phyloP scores from a whole-genome alignment of 768 basidiomycete genomes.

The Lactifluus pinguis region DNA sequence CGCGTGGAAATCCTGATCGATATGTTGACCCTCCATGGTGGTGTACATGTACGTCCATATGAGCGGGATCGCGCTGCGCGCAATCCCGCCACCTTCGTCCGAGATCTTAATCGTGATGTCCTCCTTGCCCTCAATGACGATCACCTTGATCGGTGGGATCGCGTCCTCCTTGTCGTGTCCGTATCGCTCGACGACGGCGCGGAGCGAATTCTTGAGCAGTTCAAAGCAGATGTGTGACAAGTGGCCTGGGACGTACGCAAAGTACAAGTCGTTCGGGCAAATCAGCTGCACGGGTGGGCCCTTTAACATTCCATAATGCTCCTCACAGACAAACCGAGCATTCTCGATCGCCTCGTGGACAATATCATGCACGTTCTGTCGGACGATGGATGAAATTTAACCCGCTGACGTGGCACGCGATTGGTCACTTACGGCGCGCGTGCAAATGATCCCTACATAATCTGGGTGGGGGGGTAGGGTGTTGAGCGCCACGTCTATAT shows the following conservation, averaged over 20 bases:
- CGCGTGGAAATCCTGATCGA: constrained; percentile 71
- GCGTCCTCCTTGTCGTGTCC: constrained; percentile 69
- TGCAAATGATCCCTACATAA: constrained; percentile 97
- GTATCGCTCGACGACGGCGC: constrained; percentile 90
- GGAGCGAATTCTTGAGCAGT: constrained; percentile 92
- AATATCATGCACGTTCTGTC: constrained; percentile 88
- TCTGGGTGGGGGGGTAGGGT: constrained; percentile 81
- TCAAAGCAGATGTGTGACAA: constrained; percentile 96
- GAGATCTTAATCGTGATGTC: constrained; percentile 99
- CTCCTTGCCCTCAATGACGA: constrained; percentile 95
- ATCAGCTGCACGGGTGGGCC: constrained; percentile 95
- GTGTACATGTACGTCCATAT: constrained; percentile 99
- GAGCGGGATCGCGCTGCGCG: constrained; percentile 78
- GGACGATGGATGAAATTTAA: not conserved
- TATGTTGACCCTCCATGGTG: constrained; percentile 62
- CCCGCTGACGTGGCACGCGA: not conserved
- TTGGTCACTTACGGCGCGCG: constrained; percentile 55
- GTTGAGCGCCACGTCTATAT: constrained; percentile 85
- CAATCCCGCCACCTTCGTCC: constrained; percentile 95
- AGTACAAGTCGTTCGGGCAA: constrained; percentile 77
- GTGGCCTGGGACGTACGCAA: constrained; percentile 95
- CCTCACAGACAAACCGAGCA: constrained; percentile 89
- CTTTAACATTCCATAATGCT: constrained; percentile 90
- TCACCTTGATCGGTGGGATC: constrained; percentile 89
- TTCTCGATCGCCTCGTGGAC: constrained; percentile 99